Evolutionary conservation across 768 basidiomycete species (phyloP).

Genomic region (Pleurotus platypus): DNA sequence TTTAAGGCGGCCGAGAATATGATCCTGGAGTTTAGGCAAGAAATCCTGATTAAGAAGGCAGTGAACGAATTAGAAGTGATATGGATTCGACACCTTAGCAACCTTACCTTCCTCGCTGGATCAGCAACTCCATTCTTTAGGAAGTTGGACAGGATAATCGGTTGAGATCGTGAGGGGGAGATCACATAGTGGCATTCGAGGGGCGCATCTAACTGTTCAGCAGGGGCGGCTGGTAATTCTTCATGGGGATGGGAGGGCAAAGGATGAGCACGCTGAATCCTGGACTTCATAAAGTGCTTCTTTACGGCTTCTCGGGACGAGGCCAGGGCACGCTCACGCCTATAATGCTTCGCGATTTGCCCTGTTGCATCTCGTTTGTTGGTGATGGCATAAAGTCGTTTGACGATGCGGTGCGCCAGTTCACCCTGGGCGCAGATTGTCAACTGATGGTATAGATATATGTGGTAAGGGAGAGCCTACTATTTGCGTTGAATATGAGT

Average conservation of each 20-base stretch:
- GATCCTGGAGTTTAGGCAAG: conserved; percentile 22
- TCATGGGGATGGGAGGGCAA: conserved; percentile 12
- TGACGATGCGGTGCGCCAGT: conserved; percentile 30
- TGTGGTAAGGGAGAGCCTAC: conserved; percentile 12
- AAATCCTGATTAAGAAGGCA: conserved; percentile 18
- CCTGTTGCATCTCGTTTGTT: conserved; percentile 24
- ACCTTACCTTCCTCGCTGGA: conserved; percentile 15
- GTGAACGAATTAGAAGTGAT: neutral
- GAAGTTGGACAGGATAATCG: conserved; percentile 10
- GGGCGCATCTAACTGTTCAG: neutral
- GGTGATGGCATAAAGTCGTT: conserved; percentile 27
- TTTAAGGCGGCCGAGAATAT: conserved; percentile 24
- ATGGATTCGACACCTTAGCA: neutral
- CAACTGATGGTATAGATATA: too few relatives aligned
- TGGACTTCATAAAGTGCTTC: conserved; percentile 5
- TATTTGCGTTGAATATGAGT: conserved; percentile 27
- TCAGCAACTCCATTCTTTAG: conserved; percentile 12
- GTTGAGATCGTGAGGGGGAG: conserved; percentile 9
- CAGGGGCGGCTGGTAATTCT: conserved; percentile 1
- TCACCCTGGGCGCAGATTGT: conserved; percentile 26
- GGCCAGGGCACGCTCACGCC: conserved; percentile 10
- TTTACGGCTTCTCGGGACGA: conserved; percentile 7
- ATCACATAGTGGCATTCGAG: conserved; percentile 16
- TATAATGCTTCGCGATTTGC: conserved; percentile 22
- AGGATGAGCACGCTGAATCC: conserved; percentile 19